phyloP scores from a whole-genome alignment of 371 early-diverging fungal genomes.

The Lichtheimia ramosa region DNA sequence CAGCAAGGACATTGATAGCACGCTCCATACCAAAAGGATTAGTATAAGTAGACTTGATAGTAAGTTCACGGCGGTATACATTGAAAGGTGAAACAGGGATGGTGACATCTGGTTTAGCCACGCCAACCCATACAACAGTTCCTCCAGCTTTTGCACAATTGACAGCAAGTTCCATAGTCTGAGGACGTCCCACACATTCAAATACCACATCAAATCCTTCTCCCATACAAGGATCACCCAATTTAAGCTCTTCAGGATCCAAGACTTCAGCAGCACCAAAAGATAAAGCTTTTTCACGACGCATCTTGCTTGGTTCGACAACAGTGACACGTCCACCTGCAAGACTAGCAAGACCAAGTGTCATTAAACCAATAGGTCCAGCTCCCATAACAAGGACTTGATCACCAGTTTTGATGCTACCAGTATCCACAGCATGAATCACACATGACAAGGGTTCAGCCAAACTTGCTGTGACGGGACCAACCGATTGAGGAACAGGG shows the following conservation, averaged over 20 bases:
- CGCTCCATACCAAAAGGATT: slow-evolving; percentile 59
- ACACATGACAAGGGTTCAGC: slow-evolving; percentile 63
- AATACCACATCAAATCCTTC: slow-evolving; percentile 57
- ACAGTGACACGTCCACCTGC: slow-evolving; percentile 51
- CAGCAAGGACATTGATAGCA: slow-evolving; percentile 52
- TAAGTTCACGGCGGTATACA: slow-evolving; percentile 56
- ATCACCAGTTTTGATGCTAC: slow-evolving; percentile 45
- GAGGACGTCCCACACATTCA: slow-evolving; percentile 56
- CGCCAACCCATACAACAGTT: slow-evolving; percentile 60
- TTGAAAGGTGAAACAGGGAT: slow-evolving; percentile 53
- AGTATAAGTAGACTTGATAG: slow-evolving; percentile 59
- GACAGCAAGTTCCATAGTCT: slow-evolving; percentile 47
- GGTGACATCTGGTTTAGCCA: slow-evolving; percentile 48
- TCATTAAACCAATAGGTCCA: slow-evolving; percentile 61
- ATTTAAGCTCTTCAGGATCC: slow-evolving; percentile 28
- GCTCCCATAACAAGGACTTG: slow-evolving; percentile 51
- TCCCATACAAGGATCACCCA: slow-evolving; percentile 42
- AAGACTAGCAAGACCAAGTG: slow-evolving; percentile 34
- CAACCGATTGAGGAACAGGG: slow-evolving; percentile 33
- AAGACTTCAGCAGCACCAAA: slow-evolving; percentile 42
- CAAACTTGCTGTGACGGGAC: slow-evolving; percentile 51
- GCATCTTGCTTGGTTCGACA: slow-evolving; percentile 48
- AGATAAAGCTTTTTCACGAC: slow-evolving; percentile 36
- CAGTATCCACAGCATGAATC: slow-evolving; percentile 56
- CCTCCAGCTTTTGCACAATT: slow-evolving; percentile 46